Conservation (phyloP, 495 filamentous ascomycete genomes). For the Schizothecium vesticola region DNA sequence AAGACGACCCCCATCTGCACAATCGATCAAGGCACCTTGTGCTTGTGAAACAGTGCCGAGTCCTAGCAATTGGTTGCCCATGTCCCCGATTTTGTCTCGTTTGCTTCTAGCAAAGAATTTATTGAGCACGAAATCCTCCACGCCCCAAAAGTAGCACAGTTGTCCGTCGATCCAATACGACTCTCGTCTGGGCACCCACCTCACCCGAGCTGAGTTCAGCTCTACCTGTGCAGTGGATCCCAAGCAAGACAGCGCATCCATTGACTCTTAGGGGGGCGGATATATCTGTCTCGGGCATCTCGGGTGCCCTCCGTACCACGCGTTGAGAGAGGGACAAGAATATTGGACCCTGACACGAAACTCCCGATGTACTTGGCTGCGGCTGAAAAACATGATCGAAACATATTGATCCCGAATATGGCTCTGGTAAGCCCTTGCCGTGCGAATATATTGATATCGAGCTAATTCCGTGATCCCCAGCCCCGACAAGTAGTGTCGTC, state of each 20-base stretch:
- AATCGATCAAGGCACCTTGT: background rate
- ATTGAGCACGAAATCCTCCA: background rate
- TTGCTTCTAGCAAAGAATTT: background rate
- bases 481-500: background rate
- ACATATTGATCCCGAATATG: background rate
- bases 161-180: background rate
- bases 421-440: background rate
- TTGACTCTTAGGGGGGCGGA: too few relatives aligned
- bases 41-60: background rate
- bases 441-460: background rate
- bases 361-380: background rate
- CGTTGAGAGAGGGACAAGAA: background rate
- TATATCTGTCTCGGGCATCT: background rate
- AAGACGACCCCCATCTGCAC: background rate
- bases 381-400: background rate
- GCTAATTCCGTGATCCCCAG: background rate
- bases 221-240: background rate
- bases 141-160: background rate
- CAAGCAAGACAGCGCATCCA: background rate
- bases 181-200: background rate
- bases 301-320: background rate
- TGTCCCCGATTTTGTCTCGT: background rate
- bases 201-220: background rate
- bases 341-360: background rate
- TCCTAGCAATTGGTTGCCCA: background rate